phyloP scores from a whole-genome alignment of 1,284 basidiomycete genomes.

The Stygiomarasmius scandens region DNA sequence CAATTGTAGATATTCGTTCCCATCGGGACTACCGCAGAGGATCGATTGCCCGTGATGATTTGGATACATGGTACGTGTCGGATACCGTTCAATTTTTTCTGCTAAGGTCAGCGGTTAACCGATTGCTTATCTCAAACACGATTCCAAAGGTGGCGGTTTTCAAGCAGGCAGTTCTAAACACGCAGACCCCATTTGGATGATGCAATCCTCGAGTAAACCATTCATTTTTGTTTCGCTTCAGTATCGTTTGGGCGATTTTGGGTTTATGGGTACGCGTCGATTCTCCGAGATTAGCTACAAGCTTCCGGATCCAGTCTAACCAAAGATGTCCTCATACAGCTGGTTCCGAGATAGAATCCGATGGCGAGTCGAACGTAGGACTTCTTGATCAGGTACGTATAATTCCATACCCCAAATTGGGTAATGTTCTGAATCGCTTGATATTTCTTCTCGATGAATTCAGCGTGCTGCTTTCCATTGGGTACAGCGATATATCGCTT shows the following conservation, averaged over 20 bases:
- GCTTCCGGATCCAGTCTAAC: not conserved
- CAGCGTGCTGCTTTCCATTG: conserved; percentile 37
- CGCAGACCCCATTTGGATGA: conserved; percentile 29
- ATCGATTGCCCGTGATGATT: conserved; percentile 37
- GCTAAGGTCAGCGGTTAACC: too few species aligned
- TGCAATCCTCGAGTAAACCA: conserved; percentile 30
- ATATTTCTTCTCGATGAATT: too few species aligned
- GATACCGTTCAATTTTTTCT: too few species aligned
- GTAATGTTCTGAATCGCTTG: too few species aligned
- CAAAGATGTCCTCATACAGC: not conserved
- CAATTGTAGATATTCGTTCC: conserved; percentile 35
- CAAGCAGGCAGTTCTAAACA: conserved; percentile 35
- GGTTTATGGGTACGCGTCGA: conserved; percentile 35
- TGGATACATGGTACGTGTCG: conserved; percentile 39
- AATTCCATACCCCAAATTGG: too few species aligned
- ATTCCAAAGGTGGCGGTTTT: conserved; percentile 39
- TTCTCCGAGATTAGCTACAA: too few species aligned
- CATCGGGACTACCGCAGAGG: conserved; percentile 19
- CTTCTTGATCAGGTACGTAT: conserved; percentile 38
- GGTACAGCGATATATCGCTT: conserved; percentile 17
- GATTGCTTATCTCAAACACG: not conserved
- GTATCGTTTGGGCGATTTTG: conserved; percentile 44
- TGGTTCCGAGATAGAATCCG: conserved; percentile 12
- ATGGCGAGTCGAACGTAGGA: conserved; percentile 38
- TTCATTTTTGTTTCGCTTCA: conserved; percentile 43